Base-by-base conservation (phyloP, 306 rosid species). In the Medicago arabica region DNA sequence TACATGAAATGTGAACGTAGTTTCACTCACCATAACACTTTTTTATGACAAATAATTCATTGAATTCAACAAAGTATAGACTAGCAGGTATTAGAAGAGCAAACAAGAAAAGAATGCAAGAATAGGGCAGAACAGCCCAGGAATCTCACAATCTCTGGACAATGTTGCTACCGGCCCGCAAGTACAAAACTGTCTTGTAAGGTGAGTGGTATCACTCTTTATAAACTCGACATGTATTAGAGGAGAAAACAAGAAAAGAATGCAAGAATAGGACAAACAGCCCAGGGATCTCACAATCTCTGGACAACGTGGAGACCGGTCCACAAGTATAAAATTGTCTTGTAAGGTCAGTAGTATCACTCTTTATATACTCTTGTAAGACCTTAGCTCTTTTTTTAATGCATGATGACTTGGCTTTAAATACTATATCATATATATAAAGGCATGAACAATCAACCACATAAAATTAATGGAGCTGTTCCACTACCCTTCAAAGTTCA, bases 401-500 rank as follows among this genome's bases (percentile, higher is more conserved):
- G 61, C n/a, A n/a, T n/a, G 1, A 54, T 14, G 5, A 18, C 15
- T 18, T 8, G 61, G 31, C 14, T 18, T 54, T 54, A 54, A 7
- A 3, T 54, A 18, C 28, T 16, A 59, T 59, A 59, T 13, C n/a
- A 23, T 25, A 59, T 28, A 13, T 59, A 75, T 49, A 50, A 63
- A 38, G 51, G 31, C 50, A 55, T 13, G 41, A 68, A 67, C 4
- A 53, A 65, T 19, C 31, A 54, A 16, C 9, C 15, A 16, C 16
- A 63, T 63, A 36, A 38, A 60, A 62, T 47, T 47, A 19, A 39
- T 63, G 57, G 15, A 17, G 44, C 71, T 39, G 40, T 58, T 58
- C 23, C 63, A 43, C 44, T 53, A 18, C 54, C 21, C 51, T 66
- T 34, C 74, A 34, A 75, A 74, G 63, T 80, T 13, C 38, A 43